Base-by-base conservation (phyloP, 352 stramenopile genomes). In the Globisporangium nunn region DNA sequence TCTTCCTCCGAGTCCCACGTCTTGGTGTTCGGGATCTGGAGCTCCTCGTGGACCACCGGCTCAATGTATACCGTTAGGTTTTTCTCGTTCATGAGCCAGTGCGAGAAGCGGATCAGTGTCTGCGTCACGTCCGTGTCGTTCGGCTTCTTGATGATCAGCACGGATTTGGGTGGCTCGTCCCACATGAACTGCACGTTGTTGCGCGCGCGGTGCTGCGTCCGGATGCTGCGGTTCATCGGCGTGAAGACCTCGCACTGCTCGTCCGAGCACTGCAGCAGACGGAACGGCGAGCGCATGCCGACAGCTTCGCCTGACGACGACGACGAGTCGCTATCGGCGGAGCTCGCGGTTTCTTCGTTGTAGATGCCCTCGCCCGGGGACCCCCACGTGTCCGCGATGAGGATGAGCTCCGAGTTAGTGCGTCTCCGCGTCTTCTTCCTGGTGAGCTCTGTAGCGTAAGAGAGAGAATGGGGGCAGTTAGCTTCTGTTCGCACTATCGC, bases 181-280 rank as follows among this genome's bases (percentile, higher is more conserved):
- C 85, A 95, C 71, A 95, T 88, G 56, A 91, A 85, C 61, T 95
- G 85, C 52, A 95, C 83, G 56, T 95, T 95, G 69, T 93, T 95
- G 46, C 84, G 80, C 54, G 84, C 73, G 45, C 83, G 81, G 61
- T 93, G 84, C 62, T 91, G 81, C 48, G 82, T 93, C 55, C 78
- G 80, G 56, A 95, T 93, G 66, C 71, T 95, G 55, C 84, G 78
- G 68, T 95, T 91, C 70, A 81, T 86, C 15, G 83, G 78, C 41
- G 80, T 91, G 50, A 95, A 91, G 23, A 95, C 83, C 56, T 95
- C 85, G 62, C 83, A 95, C 61, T 93, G 82, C 57, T 93, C 81
- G 66, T 95, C 83, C 15, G 81, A 92, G 67, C 85, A 93, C 67
- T 95, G 81, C 40, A 95, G 60, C 41, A 95, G 56, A 0, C 83